Evolutionary conservation across 2,329 filamentous ascomycete species (phyloP).

Genomic region (Venturia asperata): DNA sequence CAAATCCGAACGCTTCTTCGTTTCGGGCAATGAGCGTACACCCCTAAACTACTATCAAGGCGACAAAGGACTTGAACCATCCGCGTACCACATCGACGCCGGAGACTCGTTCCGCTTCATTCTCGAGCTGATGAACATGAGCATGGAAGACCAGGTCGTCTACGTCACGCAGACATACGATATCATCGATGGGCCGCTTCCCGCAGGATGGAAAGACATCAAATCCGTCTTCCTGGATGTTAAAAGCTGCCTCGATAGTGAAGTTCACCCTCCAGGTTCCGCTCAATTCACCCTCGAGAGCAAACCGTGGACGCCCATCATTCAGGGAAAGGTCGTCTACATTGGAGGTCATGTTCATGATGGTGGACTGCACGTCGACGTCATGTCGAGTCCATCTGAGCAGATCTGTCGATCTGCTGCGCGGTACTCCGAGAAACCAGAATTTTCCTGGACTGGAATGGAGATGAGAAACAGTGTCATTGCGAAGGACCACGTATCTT

Average conservation of each 20-base stretch:
- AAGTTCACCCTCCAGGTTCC: background rate
- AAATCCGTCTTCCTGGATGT: constrained; percentile 14
- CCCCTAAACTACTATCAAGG: background rate
- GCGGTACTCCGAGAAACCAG: background rate
- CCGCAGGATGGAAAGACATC: constrained; percentile 8
- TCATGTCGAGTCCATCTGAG: background rate
- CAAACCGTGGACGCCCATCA: constrained; percentile 16
- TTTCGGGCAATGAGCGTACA: constrained; percentile 16
- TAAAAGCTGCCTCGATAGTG: background rate
- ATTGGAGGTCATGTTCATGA: constrained; percentile 17
- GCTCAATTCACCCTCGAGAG: background rate
- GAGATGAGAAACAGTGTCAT: background rate
- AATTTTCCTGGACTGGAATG: constrained; percentile 5
- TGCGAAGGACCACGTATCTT: background rate
- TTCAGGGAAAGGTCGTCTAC: constrained; percentile 8
- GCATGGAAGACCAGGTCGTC: constrained; percentile 18
- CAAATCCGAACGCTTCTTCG: constrained; percentile 15
- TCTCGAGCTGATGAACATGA: constrained; percentile 19
- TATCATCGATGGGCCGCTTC: constrained; percentile 14
- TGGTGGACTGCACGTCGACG: constrained; percentile 1
- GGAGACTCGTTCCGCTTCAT: constrained; percentile 14
- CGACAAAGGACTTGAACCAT: background rate
- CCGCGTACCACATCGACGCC: constrained; percentile 1
- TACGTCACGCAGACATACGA: constrained; percentile 19
- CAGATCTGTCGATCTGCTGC: background rate